These are phyloP conservation scores for Fusarium siculi DNA, from an alignment of 2,329 filamentous ascomycete species.

Conservation along the genomic window DNA sequence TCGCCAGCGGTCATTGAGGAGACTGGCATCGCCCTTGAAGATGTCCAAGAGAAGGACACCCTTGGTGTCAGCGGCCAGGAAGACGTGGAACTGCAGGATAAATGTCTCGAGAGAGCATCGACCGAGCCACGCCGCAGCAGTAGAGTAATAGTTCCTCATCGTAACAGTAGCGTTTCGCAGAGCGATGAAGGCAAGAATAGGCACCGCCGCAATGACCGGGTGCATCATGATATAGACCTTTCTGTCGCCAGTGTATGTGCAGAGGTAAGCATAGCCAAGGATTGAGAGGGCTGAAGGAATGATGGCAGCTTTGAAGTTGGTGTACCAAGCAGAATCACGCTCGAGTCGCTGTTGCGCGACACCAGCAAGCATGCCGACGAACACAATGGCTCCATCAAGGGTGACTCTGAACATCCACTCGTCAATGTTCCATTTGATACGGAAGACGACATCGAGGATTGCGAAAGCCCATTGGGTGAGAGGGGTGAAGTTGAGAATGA, in stretches of 20 bases:
- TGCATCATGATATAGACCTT: constrained; percentile 59
- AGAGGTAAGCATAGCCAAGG: constrained; percentile 43
- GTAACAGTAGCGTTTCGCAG: constrained; percentile 57
- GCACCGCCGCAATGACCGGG: constrained; percentile 64
- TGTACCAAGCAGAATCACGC: constrained; percentile 30
- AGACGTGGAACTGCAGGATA: constrained; percentile 69
- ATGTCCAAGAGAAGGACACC: constrained; percentile 55
- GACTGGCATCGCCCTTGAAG: constrained; percentile 40
- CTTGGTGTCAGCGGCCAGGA: constrained; percentile 68
- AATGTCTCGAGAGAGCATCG: constrained; percentile 68
- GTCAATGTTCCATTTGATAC: constrained; percentile 59
- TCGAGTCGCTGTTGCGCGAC: constrained; percentile 40
- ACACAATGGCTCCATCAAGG: constrained; percentile 66
- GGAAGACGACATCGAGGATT: constrained; percentile 54
- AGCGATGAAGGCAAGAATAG: constrained; percentile 62
- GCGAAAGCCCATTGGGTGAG: constrained; percentile 35
- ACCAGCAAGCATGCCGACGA: constrained; percentile 62
- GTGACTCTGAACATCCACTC: constrained; percentile 62
- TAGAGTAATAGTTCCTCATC: constrained; percentile 45
- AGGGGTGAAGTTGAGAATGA: constrained; percentile 25
- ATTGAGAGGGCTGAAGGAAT: constrained; percentile 42
- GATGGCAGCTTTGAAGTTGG: constrained; percentile 36
- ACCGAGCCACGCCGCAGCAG: constrained; percentile 63
- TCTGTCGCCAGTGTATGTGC: constrained; percentile 14
- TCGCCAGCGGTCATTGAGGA: constrained; percentile 42